These are phyloP conservation scores for Pichia manshurica DNA, from an alignment of 805 yeast species.

Conservation along the genomic window DNA sequence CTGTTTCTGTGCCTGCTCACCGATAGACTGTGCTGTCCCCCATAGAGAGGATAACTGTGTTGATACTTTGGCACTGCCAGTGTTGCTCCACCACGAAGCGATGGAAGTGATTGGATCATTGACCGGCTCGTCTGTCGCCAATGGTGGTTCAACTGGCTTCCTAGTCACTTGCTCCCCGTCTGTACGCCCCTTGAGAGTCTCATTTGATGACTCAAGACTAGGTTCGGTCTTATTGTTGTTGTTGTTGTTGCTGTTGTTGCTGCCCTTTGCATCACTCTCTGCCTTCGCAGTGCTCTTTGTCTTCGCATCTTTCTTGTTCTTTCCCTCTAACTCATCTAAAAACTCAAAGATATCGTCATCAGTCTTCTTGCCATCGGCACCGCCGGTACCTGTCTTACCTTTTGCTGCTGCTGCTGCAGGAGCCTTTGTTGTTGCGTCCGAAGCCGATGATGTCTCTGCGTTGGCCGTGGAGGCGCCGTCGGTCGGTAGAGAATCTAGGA, in stretches of 20 bases:
- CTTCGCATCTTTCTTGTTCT: slow-evolving; percentile 5
- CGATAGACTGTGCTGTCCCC: slow-evolving; percentile 49
- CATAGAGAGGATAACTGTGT: slow-evolving; percentile 59
- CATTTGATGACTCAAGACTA: not conserved
- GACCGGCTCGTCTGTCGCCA: slow-evolving; percentile 7
- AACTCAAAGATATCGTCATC: slow-evolving; percentile 52
- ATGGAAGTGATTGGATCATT: slow-evolving; percentile 61
- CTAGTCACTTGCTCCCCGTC: not conserved
- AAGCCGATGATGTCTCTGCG: not conserved
- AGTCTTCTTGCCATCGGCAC: slow-evolving; percentile 28
- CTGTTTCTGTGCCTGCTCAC: slow-evolving; percentile 39
- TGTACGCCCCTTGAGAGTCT: not conserved
- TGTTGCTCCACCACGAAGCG: slow-evolving; percentile 65
- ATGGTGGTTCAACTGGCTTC: not conserved
- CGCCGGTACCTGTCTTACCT: not conserved
- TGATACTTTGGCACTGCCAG: slow-evolving; percentile 60
- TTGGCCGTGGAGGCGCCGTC: slow-evolving; percentile 11
- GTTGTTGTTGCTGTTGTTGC: too few species aligned
- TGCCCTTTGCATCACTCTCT: not conserved
- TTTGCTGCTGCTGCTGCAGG: not conserved
- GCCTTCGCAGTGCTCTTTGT: not conserved
- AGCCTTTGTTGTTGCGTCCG: slow-evolving; percentile 5
- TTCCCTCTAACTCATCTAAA: slow-evolving; percentile 60
- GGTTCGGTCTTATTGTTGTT: too few species aligned
- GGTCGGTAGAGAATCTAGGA: slow-evolving; percentile 74